These are phyloP conservation scores for Lachancea lanzarotensis DNA, from an alignment of 805 yeast genomes.

Conservation along the genomic window DNA sequence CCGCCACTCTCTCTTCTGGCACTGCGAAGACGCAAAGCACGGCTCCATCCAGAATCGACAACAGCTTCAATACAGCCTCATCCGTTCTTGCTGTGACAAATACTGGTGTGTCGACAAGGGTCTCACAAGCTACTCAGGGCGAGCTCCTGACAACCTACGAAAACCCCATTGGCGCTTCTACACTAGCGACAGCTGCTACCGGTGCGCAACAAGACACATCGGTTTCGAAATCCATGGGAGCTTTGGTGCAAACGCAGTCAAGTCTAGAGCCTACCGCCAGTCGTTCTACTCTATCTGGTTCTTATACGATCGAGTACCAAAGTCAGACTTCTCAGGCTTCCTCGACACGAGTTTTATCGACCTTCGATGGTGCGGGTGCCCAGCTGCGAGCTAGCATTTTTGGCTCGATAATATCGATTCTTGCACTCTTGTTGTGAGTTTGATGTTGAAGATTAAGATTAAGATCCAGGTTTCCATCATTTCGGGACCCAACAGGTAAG, in stretches of 20 bases:
- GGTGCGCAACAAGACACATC: background rate
- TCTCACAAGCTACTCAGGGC: slow-evolving; percentile 1
- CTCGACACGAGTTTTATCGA: background rate
- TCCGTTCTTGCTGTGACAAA: background rate
- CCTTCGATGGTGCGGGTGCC: slow-evolving; percentile 4
- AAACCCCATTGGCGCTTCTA: background rate
- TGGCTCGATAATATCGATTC: background rate
- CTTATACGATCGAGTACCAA: background rate
- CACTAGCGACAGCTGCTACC: background rate
- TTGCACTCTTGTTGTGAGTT: background rate
- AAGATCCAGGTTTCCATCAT: no score
- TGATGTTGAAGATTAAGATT: background rate
- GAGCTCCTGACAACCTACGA: slow-evolving; percentile 5
- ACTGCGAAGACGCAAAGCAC: background rate
- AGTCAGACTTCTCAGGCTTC: background rate
- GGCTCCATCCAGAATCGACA: background rate
- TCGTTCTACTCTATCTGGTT: background rate
- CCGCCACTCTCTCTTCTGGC: background rate
- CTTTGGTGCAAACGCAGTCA: no score
- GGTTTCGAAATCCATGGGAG: background rate
- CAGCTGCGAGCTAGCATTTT: background rate
- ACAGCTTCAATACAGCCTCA: background rate
- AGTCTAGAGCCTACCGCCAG: background rate
- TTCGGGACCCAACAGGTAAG: no score
- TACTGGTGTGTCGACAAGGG: background rate